Evolutionary conservation across 2,329 filamentous ascomycete species (phyloP), one percentile per base, ranked within the genome.

Genomic region (Colletotrichum trifolii): DNA sequence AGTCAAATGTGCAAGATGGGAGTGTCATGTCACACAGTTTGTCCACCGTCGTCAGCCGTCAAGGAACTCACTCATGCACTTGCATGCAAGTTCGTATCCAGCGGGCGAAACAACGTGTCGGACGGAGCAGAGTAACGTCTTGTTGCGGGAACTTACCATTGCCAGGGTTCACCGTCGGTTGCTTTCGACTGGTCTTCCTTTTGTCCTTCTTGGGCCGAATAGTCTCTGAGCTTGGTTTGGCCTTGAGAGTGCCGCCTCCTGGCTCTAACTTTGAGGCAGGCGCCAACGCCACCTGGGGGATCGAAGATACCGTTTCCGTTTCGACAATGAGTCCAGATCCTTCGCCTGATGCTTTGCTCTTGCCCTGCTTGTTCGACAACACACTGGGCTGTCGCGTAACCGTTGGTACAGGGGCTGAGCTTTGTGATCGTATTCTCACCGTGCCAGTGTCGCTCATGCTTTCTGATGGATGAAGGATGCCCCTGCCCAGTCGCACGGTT

Each of bases 311-410:
- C 1, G 94, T 97, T 78, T 99, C 96, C 0, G 96, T 97, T 80
- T 99, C 96, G 12, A 98, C 95, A 9, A 93, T 98, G 94, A 99
- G 97, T 62, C 90, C 86, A 40, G 92, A 91, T n/a, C 89, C 89
- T 74, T 97, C 92, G 55, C 84, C 81, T 10, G 79, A 75, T 35
- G 87, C 82, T 74, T 94, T 93, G 39, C 87, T 83, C 73, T 94
- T 92, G 60, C 83, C 80, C 60, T 92, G 85, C 66, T 89, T 90
- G 40, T 91, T 86, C 54, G 89, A 88, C 67, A 85, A 77, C 70
- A 79, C 74, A 66, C 85, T 89, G 8, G 92, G 93, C 66, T 91
- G 92, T 81, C 76, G 88, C 73, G 73, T 89, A 74, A 78, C 89
- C 76, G 82, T 81, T 67, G 76, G 81, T 2, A 89, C 83, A 12